Evolutionary conservation across 805 yeast species (phyloP).

Genomic region (Candida mattraensis): DNA sequence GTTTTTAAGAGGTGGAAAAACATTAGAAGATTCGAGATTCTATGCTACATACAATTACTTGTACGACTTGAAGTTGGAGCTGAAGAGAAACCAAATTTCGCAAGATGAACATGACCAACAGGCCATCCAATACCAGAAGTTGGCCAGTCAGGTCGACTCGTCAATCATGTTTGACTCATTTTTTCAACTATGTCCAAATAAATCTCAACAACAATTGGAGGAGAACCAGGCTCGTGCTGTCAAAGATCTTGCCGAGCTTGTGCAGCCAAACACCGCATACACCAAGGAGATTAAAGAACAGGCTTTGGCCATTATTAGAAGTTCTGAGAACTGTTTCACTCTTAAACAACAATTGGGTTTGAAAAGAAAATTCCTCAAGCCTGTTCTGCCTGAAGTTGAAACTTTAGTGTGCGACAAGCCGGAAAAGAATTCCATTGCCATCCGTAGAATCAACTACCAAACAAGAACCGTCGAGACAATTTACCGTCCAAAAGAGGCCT

Average conservation of each 20-base stretch:
- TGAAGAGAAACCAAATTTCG: conserved; percentile 39
- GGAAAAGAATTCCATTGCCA: conserved; percentile 50
- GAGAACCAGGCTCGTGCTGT: conserved; percentile 22
- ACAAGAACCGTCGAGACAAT: conserved; percentile 52
- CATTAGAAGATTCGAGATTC: conserved; percentile 53
- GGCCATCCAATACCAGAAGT: conserved; percentile 34
- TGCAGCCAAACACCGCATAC: conserved; percentile 26
- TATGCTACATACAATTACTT: conserved; percentile 55
- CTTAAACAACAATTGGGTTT: conserved; percentile 39
- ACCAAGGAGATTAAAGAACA: conserved; percentile 39
- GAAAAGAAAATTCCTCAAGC: conserved; percentile 51
- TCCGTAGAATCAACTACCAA: conserved; percentile 61
- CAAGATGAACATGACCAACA: conserved; percentile 25
- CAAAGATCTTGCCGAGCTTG: conserved; percentile 19
- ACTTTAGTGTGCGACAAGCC: conserved; percentile 31
- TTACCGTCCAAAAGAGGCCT: conserved; percentile 55
- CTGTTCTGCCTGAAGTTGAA: conserved; percentile 52
- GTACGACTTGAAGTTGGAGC: conserved; percentile 42
- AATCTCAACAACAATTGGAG: conserved; percentile 36
- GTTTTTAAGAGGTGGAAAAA: conserved; percentile 58
- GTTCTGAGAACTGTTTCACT: conserved; percentile 37
- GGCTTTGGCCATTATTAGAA: conserved; percentile 44
- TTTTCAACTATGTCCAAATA: conserved; percentile 39
- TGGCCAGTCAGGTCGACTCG: conserved; percentile 43
- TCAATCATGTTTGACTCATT: conserved; percentile 49